Evolutionary conservation across 208 protist species (phyloP), one percentile per base, ranked within the genome.

Genomic region (Trypanosoma theileri): DNA sequence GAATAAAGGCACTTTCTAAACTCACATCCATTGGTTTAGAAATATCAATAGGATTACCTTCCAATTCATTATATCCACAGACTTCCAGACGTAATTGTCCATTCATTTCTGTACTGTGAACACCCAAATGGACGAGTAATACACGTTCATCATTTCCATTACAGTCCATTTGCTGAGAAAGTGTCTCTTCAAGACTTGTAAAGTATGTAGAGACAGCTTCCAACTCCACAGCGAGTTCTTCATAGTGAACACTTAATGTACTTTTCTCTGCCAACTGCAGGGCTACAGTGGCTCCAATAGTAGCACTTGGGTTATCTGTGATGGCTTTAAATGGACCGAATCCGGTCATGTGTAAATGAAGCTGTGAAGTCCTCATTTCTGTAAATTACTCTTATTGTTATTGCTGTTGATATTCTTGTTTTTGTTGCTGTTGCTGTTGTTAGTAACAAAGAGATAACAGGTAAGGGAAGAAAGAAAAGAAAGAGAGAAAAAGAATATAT

Each of bases 61-160:
- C 71, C 0, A 94, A 69, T 64, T 90, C 83, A 59, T 94, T 92
- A 67, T 80, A 88, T 7, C 72, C 88, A 54, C 75, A 64, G 60
- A 91, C 74, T 68, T 90, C 88, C 4, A 80, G 41, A 1, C 85
- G 78, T 44, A 91, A 59, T 2, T 83, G n/a, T 22, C 84, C 85
- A 6, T 68, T 62, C 8, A 60, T 17, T 73, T 90, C 83, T 12
- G 31, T 4, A 11, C 65, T 77, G 55, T 89, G 74, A 14, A 94
- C 72, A 17, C 85, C 83, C 12, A 91, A 8, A 60, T 91, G 83
- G 24, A 72, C 75, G 12, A 94, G 81, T 12, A 92, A 58, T 16
- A 89, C 69, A 41, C 63, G 57, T 42, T 63, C 68, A 6, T 64
- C 42, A 0, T 48, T 12, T 44, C 78, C 12, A 50, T 80, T 42